These are phyloP conservation scores for Jackrogersella multiformis DNA, from an alignment of 495 filamentous ascomycete genomes.

Conservation along the genomic window DNA sequence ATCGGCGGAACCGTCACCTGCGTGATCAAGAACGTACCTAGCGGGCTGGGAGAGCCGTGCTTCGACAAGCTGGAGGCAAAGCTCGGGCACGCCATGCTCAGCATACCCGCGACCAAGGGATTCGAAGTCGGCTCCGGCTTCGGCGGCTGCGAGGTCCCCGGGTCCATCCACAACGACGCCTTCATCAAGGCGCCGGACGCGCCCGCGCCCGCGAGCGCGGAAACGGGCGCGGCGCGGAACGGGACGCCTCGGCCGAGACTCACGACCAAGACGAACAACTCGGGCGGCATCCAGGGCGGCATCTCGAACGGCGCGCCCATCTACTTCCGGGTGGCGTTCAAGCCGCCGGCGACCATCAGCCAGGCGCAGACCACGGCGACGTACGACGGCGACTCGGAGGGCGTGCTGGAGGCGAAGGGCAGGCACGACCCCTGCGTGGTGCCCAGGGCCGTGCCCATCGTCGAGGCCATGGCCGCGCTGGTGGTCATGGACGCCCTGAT, in stretches of 20 bases:
- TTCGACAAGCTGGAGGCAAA: constrained; percentile 97
- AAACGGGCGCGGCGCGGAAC: constrained; percentile 49
- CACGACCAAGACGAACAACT: constrained; percentile 95
- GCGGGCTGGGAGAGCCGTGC: constrained; percentile 90
- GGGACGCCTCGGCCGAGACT: constrained; percentile 62
- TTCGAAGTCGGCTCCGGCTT: constrained; percentile 98
- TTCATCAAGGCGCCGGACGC: constrained; percentile 69
- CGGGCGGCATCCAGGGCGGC: constrained; percentile 94
- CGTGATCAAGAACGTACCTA: constrained; percentile 89
- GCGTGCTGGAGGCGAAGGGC: constrained; percentile 90
- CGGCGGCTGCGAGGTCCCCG: constrained; percentile 84
- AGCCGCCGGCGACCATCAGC: constrained; percentile 94
- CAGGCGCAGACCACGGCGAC: constrained; percentile 87
- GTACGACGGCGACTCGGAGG: constrained; percentile 75
- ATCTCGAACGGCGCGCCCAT: constrained; percentile 95
- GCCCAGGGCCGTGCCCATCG: constrained; percentile 92
- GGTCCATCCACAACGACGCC: constrained; percentile 92
- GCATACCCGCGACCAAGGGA: constrained; percentile 95
- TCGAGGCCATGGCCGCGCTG: constrained; percentile 94
- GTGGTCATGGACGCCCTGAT: constrained; percentile 92
- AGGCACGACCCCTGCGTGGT: constrained; percentile 97
- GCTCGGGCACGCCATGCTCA: constrained; percentile 95
- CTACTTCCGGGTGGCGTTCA: constrained; percentile 96
- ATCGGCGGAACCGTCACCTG: constrained; percentile 97
- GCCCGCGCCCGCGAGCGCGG: constrained; percentile 47